Evolutionary conservation across 139 green algal genomes (phyloP).

Genomic region (Chlorella vulgaris): DNA sequence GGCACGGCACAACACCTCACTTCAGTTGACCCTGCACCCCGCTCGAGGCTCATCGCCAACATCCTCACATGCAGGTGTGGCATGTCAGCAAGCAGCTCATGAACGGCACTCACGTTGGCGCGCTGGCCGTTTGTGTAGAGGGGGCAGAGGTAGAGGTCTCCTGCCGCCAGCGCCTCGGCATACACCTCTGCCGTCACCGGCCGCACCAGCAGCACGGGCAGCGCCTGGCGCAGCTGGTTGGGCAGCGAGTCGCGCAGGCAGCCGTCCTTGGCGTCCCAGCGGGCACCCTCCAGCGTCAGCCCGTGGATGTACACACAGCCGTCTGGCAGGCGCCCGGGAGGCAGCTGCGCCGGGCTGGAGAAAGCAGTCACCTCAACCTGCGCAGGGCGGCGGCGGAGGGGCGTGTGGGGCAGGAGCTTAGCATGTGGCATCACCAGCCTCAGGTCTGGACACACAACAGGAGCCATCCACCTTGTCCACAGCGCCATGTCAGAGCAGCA

Average conservation of each 20-base stretch:
- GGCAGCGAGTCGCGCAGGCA: slow-evolving; percentile 79
- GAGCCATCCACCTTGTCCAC: too few species aligned
- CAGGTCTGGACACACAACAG: too few species aligned
- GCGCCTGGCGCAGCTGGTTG: slow-evolving; percentile 78
- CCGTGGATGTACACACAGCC: slow-evolving; percentile 86
- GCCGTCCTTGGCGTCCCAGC: slow-evolving; percentile 79
- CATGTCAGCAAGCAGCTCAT: neutral
- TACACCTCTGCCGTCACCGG: slow-evolving; percentile 82
- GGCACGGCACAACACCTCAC: slow-evolving; percentile 80
- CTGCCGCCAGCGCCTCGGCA: slow-evolving; percentile 40
- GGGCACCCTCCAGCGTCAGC: slow-evolving; percentile 84
- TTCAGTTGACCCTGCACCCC: neutral
- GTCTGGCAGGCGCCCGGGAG: slow-evolving; percentile 70
- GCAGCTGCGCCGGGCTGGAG: slow-evolving; percentile 37
- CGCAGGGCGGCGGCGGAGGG: too few species aligned
- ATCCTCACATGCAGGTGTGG: too few species aligned
- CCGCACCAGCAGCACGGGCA: slow-evolving; percentile 78
- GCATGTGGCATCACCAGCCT: too few species aligned
- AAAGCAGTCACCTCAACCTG: too few species aligned
- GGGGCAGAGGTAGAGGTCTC: slow-evolving; percentile 78
- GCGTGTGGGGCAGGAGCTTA: too few species aligned
- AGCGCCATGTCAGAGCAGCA: too few species aligned
- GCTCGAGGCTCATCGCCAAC: too few species aligned
- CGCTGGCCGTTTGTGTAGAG: slow-evolving; percentile 82
- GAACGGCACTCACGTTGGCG: neutral